Base-by-base conservation (phyloP, 2,329 filamentous ascomycete genomes). In the Lecanosticta acicola region DNA sequence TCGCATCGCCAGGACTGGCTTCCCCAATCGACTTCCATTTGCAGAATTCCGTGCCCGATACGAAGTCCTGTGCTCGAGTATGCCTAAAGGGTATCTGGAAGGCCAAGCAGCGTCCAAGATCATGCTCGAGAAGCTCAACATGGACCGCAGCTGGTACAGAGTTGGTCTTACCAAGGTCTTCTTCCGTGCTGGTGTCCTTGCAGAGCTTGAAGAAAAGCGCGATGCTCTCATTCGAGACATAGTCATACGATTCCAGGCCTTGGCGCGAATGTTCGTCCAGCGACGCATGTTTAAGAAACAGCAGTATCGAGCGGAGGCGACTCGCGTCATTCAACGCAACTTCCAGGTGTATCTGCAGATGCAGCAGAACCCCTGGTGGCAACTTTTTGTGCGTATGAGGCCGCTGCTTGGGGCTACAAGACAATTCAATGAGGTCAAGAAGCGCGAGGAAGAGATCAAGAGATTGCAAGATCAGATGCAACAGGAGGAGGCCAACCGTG, bases 161-260 rank as follows among this genome's bases (percentile, higher is more conserved):
- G 89, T 99, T 46, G 93, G 93, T 59, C 74, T 96, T 46, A 96
- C 89, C 18, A 98, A 98, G 68, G 91, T 98, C 10, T 98, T 98
- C 71, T 98, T 98, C 77, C 80, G 94, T 51, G 89, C 93, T 35
- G 93, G 93, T 48, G 91, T 99, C 2, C 77, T 99, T 38, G 93
- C 93, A 32, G 93, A 98, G 66, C 75, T 99, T 11, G 93, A 99
- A 78, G 94, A 97, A 67, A 87, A 94, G 65, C 84, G 93, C 46
- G 93, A 98, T 65, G 77, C 87, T 2, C 76, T 98, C 16, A 97
- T 99, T 56, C 85, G 87, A 5, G 85, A 95, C 54, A 95, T 98
- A 63, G 90, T 98, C 79, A 82, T 85, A 32, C 81, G 83, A 24
- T 98, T 99, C 64, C 94, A 98, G 62, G 93, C 90, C 0, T 76